Evolutionary conservation across 768 basidiomycete species (phyloP), one percentile per base, ranked within the genome.

Genomic region (Ramaria sp.): DNA sequence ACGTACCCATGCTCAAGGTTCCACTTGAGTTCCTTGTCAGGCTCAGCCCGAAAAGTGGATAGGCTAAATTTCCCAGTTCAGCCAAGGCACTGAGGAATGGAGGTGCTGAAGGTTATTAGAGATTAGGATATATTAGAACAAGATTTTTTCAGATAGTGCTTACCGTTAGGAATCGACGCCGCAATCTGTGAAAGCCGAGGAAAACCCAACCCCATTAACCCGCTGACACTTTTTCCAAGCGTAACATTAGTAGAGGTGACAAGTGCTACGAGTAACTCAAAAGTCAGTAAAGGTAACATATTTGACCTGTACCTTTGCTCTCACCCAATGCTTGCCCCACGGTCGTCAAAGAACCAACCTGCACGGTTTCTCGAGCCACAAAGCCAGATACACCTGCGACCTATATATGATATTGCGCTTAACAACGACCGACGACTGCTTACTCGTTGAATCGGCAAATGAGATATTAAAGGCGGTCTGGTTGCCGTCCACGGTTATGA

Each of bases 121-220:
- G 10, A 30, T 22, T 50, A 8, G 28, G 20, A 24, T 10, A 28
- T 49, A 56, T 16, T 57, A 34, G n/a, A n/a, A n/a, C n/a, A n/a
- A n/a, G n/a, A n/a, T 37, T 28, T 8, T 36, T 30, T 37, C 43
- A 27, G 39, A 15, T 1, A 42, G 18, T 27, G 6, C 43, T 60
- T 59, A 83, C 85, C 78, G 58, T 80, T 77, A 10, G 70, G 64
- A 8, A 71, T 66, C 3, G 66, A 60, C 22, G 60, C 62, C 5
- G 75, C 67, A 25, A 90, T 81, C 12, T 73, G 71, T 1, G 88
- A 88, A 34, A 88, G 70, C 20, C 86, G 75, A 25, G 85, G 73
- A 65, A 90, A 90, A 0, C 88, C 86, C 27, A 90, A 69, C 20
- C 88, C 88, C 20, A 90, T 62, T 36, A 90, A 67, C 2, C 88